These are phyloP conservation scores for Russula emetica DNA, from an alignment of 768 basidiomycete genomes.

Conservation along the genomic window DNA sequence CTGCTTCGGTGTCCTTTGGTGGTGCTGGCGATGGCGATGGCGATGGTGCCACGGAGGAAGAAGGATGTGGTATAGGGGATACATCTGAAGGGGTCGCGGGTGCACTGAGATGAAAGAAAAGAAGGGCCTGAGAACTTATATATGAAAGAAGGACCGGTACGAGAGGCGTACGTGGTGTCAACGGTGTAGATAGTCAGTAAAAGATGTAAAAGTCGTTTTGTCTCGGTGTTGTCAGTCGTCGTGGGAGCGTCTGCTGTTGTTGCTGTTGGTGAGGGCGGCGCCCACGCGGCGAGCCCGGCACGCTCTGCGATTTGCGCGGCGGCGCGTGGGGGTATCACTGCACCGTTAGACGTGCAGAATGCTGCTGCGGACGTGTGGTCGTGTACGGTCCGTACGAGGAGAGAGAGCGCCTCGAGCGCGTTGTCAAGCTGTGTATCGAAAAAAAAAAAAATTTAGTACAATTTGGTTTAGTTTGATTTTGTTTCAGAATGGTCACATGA, in stretches of 20 bases:
- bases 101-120: background rate
- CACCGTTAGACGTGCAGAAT: slow-evolving; percentile 79
- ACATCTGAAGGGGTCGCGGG: background rate
- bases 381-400: slow-evolving; percentile 63
- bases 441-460: background rate
- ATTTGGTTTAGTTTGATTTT: background rate
- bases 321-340: slow-evolving; percentile 58
- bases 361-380: slow-evolving; percentile 78
- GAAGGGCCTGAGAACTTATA: background rate
- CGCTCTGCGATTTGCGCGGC: slow-evolving; percentile 51
- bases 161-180: slow-evolving; percentile 47
- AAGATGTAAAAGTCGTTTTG: slow-evolving; percentile 58
- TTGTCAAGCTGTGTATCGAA: slow-evolving; percentile 43
- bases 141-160: slow-evolving; percentile 6
- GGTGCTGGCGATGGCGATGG: background rate
- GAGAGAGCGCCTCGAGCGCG: slow-evolving; percentile 59
- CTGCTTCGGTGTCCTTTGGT: background rate
- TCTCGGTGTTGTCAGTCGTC: slow-evolving; percentile 45
- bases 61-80: background rate
- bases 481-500: slow-evolving; percentile 1
- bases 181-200: slow-evolving; percentile 80
- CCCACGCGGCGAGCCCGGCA: slow-evolving; percentile 40
- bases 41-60: background rate
- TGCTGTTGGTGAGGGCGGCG: slow-evolving; percentile 49
- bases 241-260: slow-evolving; percentile 40